Conservation (phyloP, 2,329 filamentous ascomycete species). For the Escovopsis sp. region DNA sequence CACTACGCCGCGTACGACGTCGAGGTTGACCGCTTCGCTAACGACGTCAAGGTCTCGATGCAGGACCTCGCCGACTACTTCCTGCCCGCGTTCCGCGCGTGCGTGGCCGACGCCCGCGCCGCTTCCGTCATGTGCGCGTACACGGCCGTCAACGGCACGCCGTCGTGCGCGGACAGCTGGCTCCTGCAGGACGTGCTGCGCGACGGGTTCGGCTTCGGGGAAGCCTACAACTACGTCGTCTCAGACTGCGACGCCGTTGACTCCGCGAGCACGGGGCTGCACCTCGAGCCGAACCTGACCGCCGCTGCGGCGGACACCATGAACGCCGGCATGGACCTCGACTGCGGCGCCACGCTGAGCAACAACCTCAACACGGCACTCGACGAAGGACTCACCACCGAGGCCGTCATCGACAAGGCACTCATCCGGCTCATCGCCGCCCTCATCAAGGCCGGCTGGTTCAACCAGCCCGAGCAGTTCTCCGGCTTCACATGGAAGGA, state of each 20-base stretch:
- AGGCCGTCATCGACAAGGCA: conserved; percentile 4
- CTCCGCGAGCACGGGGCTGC: conserved; percentile 34
- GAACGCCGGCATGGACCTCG: conserved; percentile 17
- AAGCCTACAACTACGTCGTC: conserved; percentile 45
- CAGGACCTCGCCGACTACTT: conserved; percentile 57
- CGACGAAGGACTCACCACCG: conserved; percentile 26
- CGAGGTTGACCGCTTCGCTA: conserved; percentile 35
- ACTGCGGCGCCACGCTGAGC: conserved; percentile 8
- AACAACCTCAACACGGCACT: conserved; percentile 16
- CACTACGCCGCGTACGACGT: conserved; percentile 44
- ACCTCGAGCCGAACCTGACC: conserved; percentile 20
- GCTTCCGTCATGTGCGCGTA: conserved; percentile 48
- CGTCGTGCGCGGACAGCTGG: conserved; percentile 47
- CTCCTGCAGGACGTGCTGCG: conserved; percentile 47
- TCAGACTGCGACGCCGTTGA: conserved; percentile 50
- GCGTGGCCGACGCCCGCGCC: conserved; percentile 40
- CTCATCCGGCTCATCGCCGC: conserved; percentile 33
- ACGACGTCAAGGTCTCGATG: conserved; percentile 37
- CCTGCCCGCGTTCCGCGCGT: conserved; percentile 48
- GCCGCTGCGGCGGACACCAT: conserved; percentile 19
- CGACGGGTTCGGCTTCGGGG: conserved; percentile 48
- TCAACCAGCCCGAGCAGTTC: conserved; percentile 35
- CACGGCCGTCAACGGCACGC: conserved; percentile 50
- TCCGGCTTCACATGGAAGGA: conserved; percentile 36
- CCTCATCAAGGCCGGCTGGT: conserved; percentile 41